A percentile compares a stretch with the other conserved stretches of the same genome.
Evolutionary conservation across 495 filamentous ascomycete species (phyloP).

Genomic region (Penicillium robsamsonii): DNA sequence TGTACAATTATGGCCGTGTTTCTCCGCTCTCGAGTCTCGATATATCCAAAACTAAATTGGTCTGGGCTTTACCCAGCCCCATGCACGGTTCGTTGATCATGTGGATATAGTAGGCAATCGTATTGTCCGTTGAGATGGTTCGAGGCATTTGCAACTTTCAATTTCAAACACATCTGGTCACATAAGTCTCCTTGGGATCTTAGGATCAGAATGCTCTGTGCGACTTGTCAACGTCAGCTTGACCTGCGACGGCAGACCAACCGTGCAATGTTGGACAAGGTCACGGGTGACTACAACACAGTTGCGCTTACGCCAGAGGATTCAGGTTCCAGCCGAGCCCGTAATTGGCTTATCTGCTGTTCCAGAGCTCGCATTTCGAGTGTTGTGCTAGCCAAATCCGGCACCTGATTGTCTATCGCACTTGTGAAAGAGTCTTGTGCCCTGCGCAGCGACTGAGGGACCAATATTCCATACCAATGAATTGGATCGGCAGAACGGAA

Average conservation of each 20-base stretch:
- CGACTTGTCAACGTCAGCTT: not conserved
- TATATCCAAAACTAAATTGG: not conserved
- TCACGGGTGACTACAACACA: not conserved
- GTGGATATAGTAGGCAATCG: not conserved
- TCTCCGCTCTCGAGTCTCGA: not conserved
- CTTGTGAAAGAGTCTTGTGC: constrained; percentile 54
- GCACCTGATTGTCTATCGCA: constrained; percentile 34
- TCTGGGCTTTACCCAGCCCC: not conserved
- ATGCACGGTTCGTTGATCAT: constrained; percentile 2
- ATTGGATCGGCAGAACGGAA: constrained; percentile 55
- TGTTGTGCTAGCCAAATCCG: constrained; percentile 49
- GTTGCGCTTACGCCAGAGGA: not conserved
- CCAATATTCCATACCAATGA: constrained; percentile 67
- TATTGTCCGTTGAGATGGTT: not conserved
- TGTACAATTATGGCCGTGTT: not conserved
- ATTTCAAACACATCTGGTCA: not conserved
- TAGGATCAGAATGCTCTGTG: not conserved
- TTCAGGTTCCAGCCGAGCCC: constrained; percentile 21
- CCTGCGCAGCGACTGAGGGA: constrained; percentile 56
- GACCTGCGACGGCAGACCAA: not conserved
- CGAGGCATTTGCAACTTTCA: not conserved
- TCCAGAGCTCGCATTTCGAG: constrained; percentile 69
- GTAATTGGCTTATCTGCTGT: constrained; percentile 62
- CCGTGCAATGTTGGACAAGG: not conserved
- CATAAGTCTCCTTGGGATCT: not conserved